Percentiles rank a stretch among this genome's conserved stretches.
phyloP scores from a whole-genome alignment of 805 yeast species.

The Saccharomyces kudriavzevii region DNA sequence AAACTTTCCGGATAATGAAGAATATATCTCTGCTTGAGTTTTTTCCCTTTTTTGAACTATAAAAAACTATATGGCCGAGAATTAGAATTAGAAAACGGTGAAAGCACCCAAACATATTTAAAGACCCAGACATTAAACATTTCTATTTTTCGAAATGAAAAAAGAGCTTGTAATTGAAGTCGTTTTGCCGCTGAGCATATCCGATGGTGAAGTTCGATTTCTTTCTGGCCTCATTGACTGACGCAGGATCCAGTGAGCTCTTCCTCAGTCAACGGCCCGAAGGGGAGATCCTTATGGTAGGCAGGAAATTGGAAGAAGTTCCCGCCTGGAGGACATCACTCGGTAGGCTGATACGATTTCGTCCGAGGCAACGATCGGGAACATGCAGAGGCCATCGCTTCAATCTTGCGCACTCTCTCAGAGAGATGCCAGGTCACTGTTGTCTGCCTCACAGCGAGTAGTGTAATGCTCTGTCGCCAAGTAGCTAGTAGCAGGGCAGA shows the following conservation, averaged over 20 bases:
- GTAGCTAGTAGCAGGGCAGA: not conserved
- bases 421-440: not conserved
- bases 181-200: not conserved
- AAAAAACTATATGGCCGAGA: not conserved
- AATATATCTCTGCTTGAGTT: not conserved
- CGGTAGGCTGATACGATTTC: not conserved
- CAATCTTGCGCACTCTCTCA: not conserved
- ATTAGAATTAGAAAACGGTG: not conserved
- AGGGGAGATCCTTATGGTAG: not conserved
- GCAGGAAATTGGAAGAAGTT: not conserved
- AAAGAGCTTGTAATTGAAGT: too few relatives aligned
- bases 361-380: not conserved
- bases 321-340: not conserved
- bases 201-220: not conserved
- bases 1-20: not conserved
- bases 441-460: not conserved
- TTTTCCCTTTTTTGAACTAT: not conserved
- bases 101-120: not conserved
- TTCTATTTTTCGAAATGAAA: too few relatives aligned
- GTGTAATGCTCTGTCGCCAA: not conserved
- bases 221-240: not conserved
- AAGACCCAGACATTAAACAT: not conserved
- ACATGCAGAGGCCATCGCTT: not conserved
- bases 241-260: not conserved
- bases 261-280: not conserved